phyloP scores from a whole-genome alignment of 1,284 basidiomycete species.

The Pseudozyma thailandica region DNA sequence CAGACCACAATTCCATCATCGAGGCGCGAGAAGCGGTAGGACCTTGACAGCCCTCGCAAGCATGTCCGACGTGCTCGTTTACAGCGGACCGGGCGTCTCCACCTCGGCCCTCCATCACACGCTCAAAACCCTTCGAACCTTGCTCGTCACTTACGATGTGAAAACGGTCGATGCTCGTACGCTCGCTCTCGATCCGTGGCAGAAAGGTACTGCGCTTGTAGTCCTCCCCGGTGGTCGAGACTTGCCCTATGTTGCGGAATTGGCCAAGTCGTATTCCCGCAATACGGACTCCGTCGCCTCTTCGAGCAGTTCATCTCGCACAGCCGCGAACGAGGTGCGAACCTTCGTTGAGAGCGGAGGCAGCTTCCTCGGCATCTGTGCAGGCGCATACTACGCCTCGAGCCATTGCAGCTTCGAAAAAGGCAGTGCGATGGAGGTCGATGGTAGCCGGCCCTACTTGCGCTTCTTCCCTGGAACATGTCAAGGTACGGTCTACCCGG shows the following conservation, averaged over 20 bases:
- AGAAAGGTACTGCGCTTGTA: constrained; percentile 46
- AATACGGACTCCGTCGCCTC: constrained; percentile 7
- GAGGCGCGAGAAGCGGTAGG: not conserved
- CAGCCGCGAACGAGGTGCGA: constrained; percentile 70
- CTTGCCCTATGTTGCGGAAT: constrained; percentile 54
- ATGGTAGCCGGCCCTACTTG: constrained; percentile 71
- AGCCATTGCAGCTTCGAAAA: constrained; percentile 71
- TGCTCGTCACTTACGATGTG: constrained; percentile 59
- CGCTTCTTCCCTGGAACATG: constrained; percentile 74
- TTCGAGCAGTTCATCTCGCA: constrained; percentile 3
- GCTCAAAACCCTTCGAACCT: constrained; percentile 42
- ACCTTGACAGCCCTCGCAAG: not conserved
- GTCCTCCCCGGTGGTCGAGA: constrained; percentile 61
- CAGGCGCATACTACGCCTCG: constrained; percentile 73
- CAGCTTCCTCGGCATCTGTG: constrained; percentile 76
- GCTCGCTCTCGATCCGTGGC: constrained; percentile 60
- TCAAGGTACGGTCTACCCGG: constrained; percentile 73
- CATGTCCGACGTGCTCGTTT: constrained; percentile 63
- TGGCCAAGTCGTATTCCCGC: constrained; percentile 24
- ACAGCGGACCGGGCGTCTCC: constrained; percentile 60
- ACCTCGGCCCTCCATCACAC: constrained; percentile 61
- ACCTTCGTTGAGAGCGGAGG: constrained; percentile 78
- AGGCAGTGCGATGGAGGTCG: constrained; percentile 71
- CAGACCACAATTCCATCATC: not conserved
- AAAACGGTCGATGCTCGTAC: constrained; percentile 48